Percentiles rank a stretch among this genome's conserved stretches.
These are phyloP conservation scores for Sporothrix humicola DNA, from an alignment of 2,329 filamentous ascomycete genomes.

Conservation along the genomic window DNA sequence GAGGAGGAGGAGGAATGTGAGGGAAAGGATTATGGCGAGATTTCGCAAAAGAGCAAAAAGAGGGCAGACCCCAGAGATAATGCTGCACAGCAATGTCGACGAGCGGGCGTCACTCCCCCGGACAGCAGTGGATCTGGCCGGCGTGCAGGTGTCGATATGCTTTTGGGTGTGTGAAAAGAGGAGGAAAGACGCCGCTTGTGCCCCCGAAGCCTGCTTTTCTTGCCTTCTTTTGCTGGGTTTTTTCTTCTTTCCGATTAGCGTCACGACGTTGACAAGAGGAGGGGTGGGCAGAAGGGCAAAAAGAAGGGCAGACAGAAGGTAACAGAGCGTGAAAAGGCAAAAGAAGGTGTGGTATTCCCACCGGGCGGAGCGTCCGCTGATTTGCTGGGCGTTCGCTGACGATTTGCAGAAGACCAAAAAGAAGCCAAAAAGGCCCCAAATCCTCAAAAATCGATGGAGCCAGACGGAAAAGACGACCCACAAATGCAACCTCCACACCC, in stretches of 20 bases:
- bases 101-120: conserved; percentile 13
- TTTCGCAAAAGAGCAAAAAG: background rate
- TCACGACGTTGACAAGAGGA: background rate
- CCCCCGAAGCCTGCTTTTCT: conserved; percentile 20
- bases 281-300: background rate
- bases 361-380: conserved; percentile 21
- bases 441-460: background rate
- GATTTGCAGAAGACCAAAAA: conserved; percentile 14
- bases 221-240: background rate
- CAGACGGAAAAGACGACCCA: conserved; percentile 11
- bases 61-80: conserved; percentile 18
- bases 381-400: conserved; percentile 26
- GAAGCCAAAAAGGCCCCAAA: background rate
- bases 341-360: conserved; percentile 22
- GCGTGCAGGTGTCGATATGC: background rate
- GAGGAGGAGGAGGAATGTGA: background rate
- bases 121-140: conserved; percentile 26
- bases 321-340: background rate
- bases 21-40: conserved; percentile 16
- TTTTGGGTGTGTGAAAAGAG: background rate
- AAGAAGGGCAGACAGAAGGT: background rate
- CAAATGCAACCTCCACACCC: background rate
- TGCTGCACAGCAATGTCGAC: conserved; percentile 20
- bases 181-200: background rate
- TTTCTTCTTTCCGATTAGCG: conserved; percentile 28